Conservation (phyloP, 495 filamentous ascomycete genomes). For the Penicillium odoratum region DNA sequence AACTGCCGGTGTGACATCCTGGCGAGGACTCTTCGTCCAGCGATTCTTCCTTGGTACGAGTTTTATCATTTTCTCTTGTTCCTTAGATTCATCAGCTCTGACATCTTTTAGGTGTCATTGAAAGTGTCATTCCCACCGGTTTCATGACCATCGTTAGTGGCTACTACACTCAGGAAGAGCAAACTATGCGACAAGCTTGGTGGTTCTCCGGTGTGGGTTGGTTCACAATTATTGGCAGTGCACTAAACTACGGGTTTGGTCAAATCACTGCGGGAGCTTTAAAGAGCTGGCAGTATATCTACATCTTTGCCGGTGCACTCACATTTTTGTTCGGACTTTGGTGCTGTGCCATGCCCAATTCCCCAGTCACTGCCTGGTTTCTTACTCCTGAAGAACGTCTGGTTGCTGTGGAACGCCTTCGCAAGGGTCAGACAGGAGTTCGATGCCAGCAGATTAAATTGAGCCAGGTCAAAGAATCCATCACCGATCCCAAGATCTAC, state of each 20-base stretch:
- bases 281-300: constrained; percentile 67
- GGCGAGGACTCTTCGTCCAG: constrained; percentile 65
- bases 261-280: constrained; percentile 58
- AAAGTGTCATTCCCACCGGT: constrained; percentile 65
- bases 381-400: constrained; percentile 48
- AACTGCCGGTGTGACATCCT: constrained; percentile 64
- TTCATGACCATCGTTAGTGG: constrained; percentile 66
- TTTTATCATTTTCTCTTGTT: not conserved
- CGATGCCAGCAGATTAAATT: constrained; percentile 53
- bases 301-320: constrained; percentile 61
- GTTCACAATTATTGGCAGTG: constrained; percentile 67
- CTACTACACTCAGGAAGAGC: constrained; percentile 69
- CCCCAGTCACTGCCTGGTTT: constrained; percentile 55
- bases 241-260: constrained; percentile 69
- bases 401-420: constrained; percentile 55
- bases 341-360: constrained; percentile 58
- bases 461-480: constrained; percentile 49
- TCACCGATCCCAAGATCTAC: constrained; percentile 53
- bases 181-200: constrained; percentile 64
- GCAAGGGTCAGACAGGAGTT: constrained; percentile 53
- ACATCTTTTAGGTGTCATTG: constrained; percentile 54
- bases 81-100: not conserved
- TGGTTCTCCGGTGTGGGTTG: constrained; percentile 68
- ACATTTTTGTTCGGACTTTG: constrained; percentile 65
- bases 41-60: constrained; percentile 62